Evolutionary conservation across 1,284 basidiomycete species (phyloP).

Genomic region (Tylopilus orsonianus): DNA sequence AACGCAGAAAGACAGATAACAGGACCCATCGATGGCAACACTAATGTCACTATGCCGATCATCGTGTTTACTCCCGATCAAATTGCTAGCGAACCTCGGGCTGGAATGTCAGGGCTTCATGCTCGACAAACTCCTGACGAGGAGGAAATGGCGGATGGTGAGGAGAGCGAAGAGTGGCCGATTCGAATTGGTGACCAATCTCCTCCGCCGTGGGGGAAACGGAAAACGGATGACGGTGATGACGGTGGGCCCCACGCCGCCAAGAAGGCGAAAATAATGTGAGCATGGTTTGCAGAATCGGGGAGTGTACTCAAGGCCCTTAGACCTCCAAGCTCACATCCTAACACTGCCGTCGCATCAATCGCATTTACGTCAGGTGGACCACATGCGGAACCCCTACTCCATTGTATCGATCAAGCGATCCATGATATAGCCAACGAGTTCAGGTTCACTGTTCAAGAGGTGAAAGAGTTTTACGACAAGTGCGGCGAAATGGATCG

Average conservation of each 20-base stretch:
- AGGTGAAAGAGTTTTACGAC: constrained; percentile 74
- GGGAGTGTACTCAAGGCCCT: background rate
- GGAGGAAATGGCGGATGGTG: constrained; percentile 60
- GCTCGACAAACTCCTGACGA: constrained; percentile 41
- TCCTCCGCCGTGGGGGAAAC: constrained; percentile 68
- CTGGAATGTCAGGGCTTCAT: constrained; percentile 17
- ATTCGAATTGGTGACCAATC: constrained; percentile 60
- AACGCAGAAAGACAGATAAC: constrained; percentile 26
- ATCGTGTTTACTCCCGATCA: constrained; percentile 29
- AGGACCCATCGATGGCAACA: constrained; percentile 23
- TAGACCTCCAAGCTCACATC: constrained; percentile 8
- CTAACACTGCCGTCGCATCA: constrained; percentile 8
- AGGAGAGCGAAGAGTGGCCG: constrained; percentile 61
- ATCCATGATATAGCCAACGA: constrained; percentile 63
- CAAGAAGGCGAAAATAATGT: constrained; percentile 36
- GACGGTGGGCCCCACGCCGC: background rate
- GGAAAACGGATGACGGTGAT: constrained; percentile 44
- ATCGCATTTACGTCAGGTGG: constrained; percentile 6
- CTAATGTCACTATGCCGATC: constrained; percentile 20
- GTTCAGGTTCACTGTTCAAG: constrained; percentile 65
- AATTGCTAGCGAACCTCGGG: constrained; percentile 13
- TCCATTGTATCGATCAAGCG: constrained; percentile 64
- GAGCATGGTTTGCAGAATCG: constrained; percentile 7
- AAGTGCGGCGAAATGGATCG: constrained; percentile 64
- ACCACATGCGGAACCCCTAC: constrained; percentile 4